Evolutionary conservation across 805 yeast species (phyloP).

Genomic region (Yarrowia deformans): DNA sequence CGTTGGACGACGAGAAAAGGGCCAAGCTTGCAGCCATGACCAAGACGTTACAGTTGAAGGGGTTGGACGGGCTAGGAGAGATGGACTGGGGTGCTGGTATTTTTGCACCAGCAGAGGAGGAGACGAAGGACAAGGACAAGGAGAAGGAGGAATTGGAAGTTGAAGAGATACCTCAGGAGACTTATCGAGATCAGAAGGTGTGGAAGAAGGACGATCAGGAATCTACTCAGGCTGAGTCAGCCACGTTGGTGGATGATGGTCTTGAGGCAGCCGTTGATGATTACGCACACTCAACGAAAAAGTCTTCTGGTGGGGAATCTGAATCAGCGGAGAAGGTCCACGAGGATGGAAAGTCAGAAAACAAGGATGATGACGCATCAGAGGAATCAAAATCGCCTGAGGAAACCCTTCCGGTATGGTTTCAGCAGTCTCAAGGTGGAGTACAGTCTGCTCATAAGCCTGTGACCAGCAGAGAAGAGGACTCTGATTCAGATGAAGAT

Average conservation of each 20-base stretch:
- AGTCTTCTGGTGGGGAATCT: not conserved
- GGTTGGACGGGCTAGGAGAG: not conserved
- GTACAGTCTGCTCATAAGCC: not conserved
- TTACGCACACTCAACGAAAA: not conserved
- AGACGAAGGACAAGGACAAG: not conserved
- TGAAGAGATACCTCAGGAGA: not conserved
- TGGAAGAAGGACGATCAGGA: constrained; percentile 1
- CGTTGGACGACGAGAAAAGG: constrained; percentile 12
- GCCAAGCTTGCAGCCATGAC: constrained; percentile 5
- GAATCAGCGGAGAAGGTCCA: not conserved
- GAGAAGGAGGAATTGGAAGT: not conserved
- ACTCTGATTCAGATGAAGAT: constrained; percentile 22
- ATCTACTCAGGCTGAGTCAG: not conserved
- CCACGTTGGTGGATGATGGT: not conserved
- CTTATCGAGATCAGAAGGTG: constrained; percentile 18
- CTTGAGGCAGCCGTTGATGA: not conserved
- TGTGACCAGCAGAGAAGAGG: constrained; percentile 1
- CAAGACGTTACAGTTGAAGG: not conserved
- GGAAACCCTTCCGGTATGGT: constrained; percentile 14
- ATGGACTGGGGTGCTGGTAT: constrained; percentile 35
- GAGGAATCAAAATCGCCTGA: not conserved
- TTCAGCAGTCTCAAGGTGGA: constrained; percentile 11
- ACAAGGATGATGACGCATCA: not conserved
- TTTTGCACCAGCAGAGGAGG: not conserved
- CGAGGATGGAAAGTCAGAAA: not conserved